Base-by-base conservation (phyloP, 2,329 filamentous ascomycete genomes). In the Xylaria sp. region DNA sequence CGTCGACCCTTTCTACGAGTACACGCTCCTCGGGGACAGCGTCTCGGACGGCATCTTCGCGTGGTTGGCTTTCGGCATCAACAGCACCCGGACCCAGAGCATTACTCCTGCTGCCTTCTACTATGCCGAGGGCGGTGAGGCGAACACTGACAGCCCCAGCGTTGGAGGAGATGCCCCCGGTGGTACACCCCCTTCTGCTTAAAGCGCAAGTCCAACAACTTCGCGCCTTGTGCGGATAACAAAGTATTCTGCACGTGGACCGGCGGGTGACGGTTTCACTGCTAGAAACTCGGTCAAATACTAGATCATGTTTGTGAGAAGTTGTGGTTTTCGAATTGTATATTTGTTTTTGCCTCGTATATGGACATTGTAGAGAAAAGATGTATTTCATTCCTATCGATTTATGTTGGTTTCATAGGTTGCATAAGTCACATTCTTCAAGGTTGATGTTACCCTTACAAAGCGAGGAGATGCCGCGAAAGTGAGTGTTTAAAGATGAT, bases 91-190 rank as follows among this genome's bases (percentile, higher is more conserved):
- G 11, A 35, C 61, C 28, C 60, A 68, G 45, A 60, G 54, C 17
- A 67, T 78, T 11, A 69, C 49, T 28, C 71, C 74, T 17, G 76
- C 76, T 9, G 75, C 72, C 9, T 76, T 71, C n/a, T 64, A 72
- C 31, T 74, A 74, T 49, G 70, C 71, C 52, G 66, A 70, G n/a
- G 77, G 77, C 15, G 77, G 77, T 28, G 72, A 74, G 6, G 66
- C 63, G 0, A 76, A 75, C 59, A 58, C 61, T 31, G 64, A 71
- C 60, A 60, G 62, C 19, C 64, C 61, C 2, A 42, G 57, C 19
- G 65, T 64, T 2, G 65, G 66, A 15, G 64, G 68, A 17, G 64
- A 64, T n/a, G 69, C 66, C 21, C 63, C 66, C 23, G 57, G 43
- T 37, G 45, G 56, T 21, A 38, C 45, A 4, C 6, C 45, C 37